Evolutionary conservation across 495 filamentous ascomycete species (phyloP), one percentile per base, ranked within the genome.

Genomic region (Trichoderma parareesei): DNA sequence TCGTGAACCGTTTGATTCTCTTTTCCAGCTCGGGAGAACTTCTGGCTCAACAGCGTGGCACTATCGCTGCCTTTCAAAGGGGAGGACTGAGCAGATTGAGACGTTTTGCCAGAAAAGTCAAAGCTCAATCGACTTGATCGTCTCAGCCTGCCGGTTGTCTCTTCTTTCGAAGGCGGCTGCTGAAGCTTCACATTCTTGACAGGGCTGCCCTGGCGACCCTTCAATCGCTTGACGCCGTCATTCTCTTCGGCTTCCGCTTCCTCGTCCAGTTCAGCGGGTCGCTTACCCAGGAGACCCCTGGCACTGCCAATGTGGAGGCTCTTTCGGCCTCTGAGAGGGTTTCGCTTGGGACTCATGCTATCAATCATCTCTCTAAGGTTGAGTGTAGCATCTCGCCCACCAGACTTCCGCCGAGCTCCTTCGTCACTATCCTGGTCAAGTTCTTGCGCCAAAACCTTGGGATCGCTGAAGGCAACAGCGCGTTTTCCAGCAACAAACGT

Each of bases 291-390:
- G 42, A 93, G 73, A 4, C 89, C 90, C 57, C 81, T 87, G 11
- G 79, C 89, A 69, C 88, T 88, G 48, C 89, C 89, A 18, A 90
- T 85, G 69, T 88, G 85, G 38, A 93, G 76, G 70, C 90, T 93
- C 73, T 93, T 93, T 27, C 89, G 87, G 27, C 83, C 84, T 35
- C 82, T 84, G 1, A 90, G 63, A 37, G 79, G 80, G 64, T 81
- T 85, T 72, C 91, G 91, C 77, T 91, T 91, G 2, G 90, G 90
- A 14, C 85, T 90, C 55, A 93, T 78, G 60, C 84, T 88, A 64
- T 87, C 82, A 48, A 93, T 93, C 85, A 90, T 88, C 65, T 90
- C 87, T 71, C 84, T 90, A 57, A 93, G 71, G 66, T 79, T 89
- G 38, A 83, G 72, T 2, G 87, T 89, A 1, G 77, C 77, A 64